Conservation (phyloP, 805 yeast genomes). For the Brettanomyces custersianus region DNA sequence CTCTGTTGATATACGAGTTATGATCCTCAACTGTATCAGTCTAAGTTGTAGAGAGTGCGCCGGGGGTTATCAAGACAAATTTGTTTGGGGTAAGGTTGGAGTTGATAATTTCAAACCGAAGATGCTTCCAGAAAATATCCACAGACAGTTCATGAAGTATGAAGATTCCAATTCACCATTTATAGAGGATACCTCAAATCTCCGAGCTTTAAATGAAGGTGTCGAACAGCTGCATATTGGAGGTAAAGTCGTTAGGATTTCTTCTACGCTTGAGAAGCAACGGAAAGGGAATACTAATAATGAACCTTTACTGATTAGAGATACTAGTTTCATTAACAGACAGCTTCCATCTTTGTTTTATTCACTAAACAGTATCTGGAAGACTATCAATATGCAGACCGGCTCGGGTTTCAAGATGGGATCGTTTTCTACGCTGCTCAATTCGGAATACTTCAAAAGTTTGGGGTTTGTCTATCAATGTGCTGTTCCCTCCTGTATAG, state of each 20-base stretch:
- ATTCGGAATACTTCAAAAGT: conserved; percentile 52
- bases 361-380: conserved; percentile 45
- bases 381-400: conserved; percentile 26
- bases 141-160: conserved; percentile 29
- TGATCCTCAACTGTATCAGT: conserved; percentile 58
- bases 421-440: conserved; percentile 42
- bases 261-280: conserved; percentile 25
- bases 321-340: conserved; percentile 30
- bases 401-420: conserved; percentile 38
- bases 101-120: conserved; percentile 19
- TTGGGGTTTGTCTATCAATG: conserved; percentile 47
- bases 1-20: conserved; percentile 70
- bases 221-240: conserved; percentile 23
- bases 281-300: not conserved
- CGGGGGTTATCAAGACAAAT: conserved; percentile 44
- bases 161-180: conserved; percentile 7
- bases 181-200: conserved; percentile 2
- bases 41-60: conserved; percentile 66
- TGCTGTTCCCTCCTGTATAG: conserved; percentile 45
- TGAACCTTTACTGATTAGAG: conserved; percentile 1
- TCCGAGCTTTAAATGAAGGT: conserved; percentile 3
- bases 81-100: conserved; percentile 29
- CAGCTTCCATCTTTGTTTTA: conserved; percentile 36
- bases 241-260: conserved; percentile 36
- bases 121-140: conserved; percentile 38